Evolutionary conservation across 805 yeast species (phyloP), one percentile per base, ranked within the genome.

Genomic region (Lachancea mirantina): DNA sequence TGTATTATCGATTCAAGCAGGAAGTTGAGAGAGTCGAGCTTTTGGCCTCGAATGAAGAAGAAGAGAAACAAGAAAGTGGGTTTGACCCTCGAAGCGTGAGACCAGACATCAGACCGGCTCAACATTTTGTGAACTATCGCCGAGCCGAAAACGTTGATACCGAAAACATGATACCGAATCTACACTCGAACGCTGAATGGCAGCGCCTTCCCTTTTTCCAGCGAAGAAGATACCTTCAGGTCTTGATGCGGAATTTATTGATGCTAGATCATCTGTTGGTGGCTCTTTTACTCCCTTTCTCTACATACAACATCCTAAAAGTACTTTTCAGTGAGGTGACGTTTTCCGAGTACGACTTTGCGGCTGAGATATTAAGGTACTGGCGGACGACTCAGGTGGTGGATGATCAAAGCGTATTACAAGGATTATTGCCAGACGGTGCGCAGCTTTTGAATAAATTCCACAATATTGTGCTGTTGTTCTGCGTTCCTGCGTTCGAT

Each of bases 391-490:
- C 47, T 14, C 36, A 36, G 14, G 42, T 51, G 3, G 36, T 53
- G 14, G 40, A 42, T 34, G 65, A 63, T 29, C 63, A 64, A 37
- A 39, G 41, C 15, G 34, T 30, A 15, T 31, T 45, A 8, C 14
- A 43, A 14, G n/a, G 43, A 10, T 31, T 40, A 20, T 27, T 38
- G 25, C 23, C 38, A 22, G 30, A 30, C 25, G 45, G 46, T n/a
- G 17, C 42, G 22, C 49, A 53, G 7, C 35, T 55, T 22, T 23
- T 56, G 30, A 52, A 52, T 21, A 55, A 50, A 37, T 57, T 55
- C 26, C 61, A 57, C 39, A 56, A 55, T 30, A 45, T 55, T 4
- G 32, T 55, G 4, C 45, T 53, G 3, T 55, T 40, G 38, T 47
- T 53, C 26, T 36, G 52, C 6, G 39, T 45, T n/a, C 52, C 54